phyloP scores from a whole-genome alignment of 2,329 filamentous ascomycete species.

The Colletotrichum horii region DNA sequence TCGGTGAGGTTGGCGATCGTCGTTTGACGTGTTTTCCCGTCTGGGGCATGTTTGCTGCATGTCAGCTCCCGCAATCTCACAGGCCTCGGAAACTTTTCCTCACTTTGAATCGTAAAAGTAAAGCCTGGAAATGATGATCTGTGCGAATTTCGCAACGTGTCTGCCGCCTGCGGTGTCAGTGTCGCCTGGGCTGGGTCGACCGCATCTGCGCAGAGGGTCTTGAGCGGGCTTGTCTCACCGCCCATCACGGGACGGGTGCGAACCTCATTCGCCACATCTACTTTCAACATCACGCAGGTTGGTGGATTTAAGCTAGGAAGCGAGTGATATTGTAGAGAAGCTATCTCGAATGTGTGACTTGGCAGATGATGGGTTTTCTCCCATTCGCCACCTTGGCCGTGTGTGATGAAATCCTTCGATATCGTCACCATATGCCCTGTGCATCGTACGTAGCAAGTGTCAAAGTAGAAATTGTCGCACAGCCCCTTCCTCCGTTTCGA shows the following conservation, averaged over 20 bases:
- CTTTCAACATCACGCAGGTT: not conserved
- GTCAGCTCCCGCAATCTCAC: not conserved
- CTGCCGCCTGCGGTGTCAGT: not conserved
- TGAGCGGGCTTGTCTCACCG: not conserved
- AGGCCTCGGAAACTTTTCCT: accelerated
- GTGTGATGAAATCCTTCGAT: not conserved
- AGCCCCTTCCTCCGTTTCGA: not conserved
- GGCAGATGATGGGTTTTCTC: not conserved
- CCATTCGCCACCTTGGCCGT: not conserved
- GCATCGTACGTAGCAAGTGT: not conserved
- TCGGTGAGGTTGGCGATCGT: not conserved
- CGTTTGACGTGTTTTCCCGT: too few relatives aligned
- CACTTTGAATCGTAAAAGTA: not conserved
- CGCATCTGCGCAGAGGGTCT: not conserved
- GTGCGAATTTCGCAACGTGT: not conserved
- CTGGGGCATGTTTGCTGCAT: not conserved
- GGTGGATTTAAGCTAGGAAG: not conserved
- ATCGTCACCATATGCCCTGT: not conserved
- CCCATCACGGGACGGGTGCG: not conserved
- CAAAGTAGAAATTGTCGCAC: not conserved
- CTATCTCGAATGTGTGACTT: not conserved
- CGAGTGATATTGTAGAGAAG: not conserved
- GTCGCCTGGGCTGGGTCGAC: not conserved
- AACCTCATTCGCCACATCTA: not conserved
- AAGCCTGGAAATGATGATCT: not conserved